Conservation (phyloP, 805 yeast genomes). For the Candida railenensis region DNA sequence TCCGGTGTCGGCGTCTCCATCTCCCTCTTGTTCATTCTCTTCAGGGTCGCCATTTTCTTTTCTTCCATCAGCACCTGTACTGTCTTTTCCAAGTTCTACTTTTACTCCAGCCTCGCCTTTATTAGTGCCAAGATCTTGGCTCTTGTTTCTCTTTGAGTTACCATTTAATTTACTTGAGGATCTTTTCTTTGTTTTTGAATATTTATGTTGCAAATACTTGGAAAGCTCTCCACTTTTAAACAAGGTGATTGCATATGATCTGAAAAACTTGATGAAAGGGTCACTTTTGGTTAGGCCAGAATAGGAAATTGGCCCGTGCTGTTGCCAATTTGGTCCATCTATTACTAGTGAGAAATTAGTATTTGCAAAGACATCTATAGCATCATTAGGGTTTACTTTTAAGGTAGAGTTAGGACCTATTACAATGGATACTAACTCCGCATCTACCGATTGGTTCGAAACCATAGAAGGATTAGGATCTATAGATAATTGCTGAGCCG, state of each 20-base stretch:
- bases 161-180: slow-evolving; percentile 6
- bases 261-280: slow-evolving; percentile 34
- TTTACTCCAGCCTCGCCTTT: slow-evolving; percentile 10
- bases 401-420: slow-evolving; percentile 36
- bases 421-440: slow-evolving; percentile 24
- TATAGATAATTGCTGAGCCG: background rate
- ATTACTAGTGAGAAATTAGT: slow-evolving; percentile 34
- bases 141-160: slow-evolving; percentile 2
- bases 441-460: background rate
- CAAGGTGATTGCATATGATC: slow-evolving; percentile 33
- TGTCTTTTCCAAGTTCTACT: slow-evolving; percentile 3
- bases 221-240: slow-evolving; percentile 35
- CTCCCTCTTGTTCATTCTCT: slow-evolving; percentile 3
- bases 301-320: slow-evolving; percentile 39
- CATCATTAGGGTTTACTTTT: slow-evolving; percentile 32
- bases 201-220: slow-evolving; percentile 22
- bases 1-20: slow-evolving; percentile 2
- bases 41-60: slow-evolving; percentile 3
- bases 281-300: slow-evolving; percentile 41
- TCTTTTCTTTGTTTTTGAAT: slow-evolving; percentile 9
- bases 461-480: background rate
- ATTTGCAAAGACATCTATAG: slow-evolving; percentile 29
- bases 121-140: slow-evolving; percentile 1
- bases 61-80: slow-evolving; percentile 6
- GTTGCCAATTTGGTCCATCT: slow-evolving; percentile 40